phyloP scores from a whole-genome alignment of 192 early-diverging fungal genomes.

The Podila horticola region DNA sequence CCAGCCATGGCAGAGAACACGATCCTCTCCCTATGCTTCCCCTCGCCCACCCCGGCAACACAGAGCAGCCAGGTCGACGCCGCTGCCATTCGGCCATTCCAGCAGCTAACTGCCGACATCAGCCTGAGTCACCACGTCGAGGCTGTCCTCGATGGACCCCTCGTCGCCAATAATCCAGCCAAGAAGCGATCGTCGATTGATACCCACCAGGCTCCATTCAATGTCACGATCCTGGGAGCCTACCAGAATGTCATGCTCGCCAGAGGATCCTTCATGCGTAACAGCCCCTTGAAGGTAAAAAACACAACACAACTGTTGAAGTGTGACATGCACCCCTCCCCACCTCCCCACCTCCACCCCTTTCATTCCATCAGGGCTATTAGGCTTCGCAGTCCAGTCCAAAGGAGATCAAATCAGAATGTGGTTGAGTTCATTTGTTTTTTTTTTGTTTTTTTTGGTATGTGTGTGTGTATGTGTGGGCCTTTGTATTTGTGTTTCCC shows the following conservation, averaged over 20 bases:
- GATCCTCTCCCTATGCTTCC: slow-evolving; percentile 50
- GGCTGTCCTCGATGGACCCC: slow-evolving; percentile 16
- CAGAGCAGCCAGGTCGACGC: slow-evolving; percentile 22
- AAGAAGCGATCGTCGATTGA: slow-evolving; percentile 17
- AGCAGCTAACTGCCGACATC: slow-evolving; percentile 36
- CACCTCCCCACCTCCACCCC: neutral
- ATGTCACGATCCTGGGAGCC: slow-evolving; percentile 55
- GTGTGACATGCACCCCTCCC: no score
- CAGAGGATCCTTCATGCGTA: slow-evolving; percentile 54
- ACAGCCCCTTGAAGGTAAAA: slow-evolving; percentile 57
- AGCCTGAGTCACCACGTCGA: slow-evolving; percentile 25
- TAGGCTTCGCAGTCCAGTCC: neutral
- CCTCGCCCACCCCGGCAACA: slow-evolving; percentile 16
- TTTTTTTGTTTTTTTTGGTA: no score
- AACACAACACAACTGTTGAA: neutral
- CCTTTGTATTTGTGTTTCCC: no score
- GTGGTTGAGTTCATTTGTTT: no score
- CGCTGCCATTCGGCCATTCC: slow-evolving; percentile 18
- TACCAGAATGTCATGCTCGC: slow-evolving; percentile 47
- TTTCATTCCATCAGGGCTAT: neutral
- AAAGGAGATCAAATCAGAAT: no score
- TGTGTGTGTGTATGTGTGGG: no score
- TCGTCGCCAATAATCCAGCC: neutral
- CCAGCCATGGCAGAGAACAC: slow-evolving; percentile 42
- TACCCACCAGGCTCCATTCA: slow-evolving; percentile 52